phyloP scores from a whole-genome alignment of 139 green algal genomes.

The Tetradesmus lagerheimii region DNA sequence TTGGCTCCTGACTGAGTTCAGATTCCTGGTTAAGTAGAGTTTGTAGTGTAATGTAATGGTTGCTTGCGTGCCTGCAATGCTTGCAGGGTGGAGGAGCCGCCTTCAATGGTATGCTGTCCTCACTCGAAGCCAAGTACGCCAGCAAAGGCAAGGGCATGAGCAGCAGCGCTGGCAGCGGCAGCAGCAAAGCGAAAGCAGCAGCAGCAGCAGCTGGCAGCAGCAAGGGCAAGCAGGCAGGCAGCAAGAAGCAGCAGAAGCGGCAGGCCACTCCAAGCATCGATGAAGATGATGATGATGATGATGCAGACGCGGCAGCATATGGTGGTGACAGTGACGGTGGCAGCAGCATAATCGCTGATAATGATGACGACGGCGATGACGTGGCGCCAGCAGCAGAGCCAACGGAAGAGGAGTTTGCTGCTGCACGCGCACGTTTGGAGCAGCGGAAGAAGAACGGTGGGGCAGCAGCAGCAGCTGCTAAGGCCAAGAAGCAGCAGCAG shows the following conservation, averaged over 20 bases:
- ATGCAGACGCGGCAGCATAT: background rate
- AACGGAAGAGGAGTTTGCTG: conserved; percentile 68
- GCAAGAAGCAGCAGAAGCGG: conserved; percentile 26
- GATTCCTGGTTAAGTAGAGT: no score
- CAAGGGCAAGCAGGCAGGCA: background rate
- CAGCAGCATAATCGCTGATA: background rate
- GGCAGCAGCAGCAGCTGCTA: background rate
- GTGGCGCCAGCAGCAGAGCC: conserved; percentile 44
- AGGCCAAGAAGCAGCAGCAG: background rate
- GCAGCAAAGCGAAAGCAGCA: background rate
- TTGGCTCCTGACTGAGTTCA: no score
- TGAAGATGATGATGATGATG: background rate
- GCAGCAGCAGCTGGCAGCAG: conserved; percentile 12
- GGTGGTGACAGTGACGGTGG: background rate
- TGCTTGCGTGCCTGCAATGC: background rate
- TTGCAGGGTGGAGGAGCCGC: background rate
- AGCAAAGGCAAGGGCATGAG: background rate
- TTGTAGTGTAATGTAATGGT: background rate
- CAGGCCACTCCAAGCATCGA: background rate
- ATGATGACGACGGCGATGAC: background rate
- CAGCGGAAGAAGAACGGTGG: background rate
- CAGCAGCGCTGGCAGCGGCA: background rate
- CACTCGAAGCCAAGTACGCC: conserved; percentile 62
- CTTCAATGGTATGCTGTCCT: conserved; percentile 54
- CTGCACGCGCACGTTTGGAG: conserved; percentile 47